phyloP scores from a whole-genome alignment of 225 moss, liverwort and hornwort species.

The Climacium dendroides region DNA sequence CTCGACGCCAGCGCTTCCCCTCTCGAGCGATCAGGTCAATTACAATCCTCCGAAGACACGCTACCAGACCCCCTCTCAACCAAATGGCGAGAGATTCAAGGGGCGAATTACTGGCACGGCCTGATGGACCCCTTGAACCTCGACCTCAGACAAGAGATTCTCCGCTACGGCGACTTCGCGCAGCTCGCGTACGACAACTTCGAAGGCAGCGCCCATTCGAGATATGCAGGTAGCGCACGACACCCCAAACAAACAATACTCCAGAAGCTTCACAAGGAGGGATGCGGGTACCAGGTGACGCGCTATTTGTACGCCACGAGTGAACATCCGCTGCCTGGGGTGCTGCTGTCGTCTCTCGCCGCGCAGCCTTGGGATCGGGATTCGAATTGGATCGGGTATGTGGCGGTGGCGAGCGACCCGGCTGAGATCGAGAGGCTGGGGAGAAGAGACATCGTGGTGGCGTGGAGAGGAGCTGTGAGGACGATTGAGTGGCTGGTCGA shows the following conservation, averaged over 20 bases:
- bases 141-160: conserved; percentile 32
- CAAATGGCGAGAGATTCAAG: conserved; percentile 52
- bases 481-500: conserved; percentile 37
- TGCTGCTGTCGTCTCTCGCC: conserved; percentile 5
- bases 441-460: conserved; percentile 45
- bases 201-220: conserved; percentile 16
- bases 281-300: conserved; percentile 35
- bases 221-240: conserved; percentile 49
- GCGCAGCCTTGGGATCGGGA: conserved; percentile 28
- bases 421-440: conserved; percentile 46
- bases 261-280: neutral
- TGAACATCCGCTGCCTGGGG: conserved; percentile 5
- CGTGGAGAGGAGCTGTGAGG: conserved; percentile 44
- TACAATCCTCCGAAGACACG: neutral
- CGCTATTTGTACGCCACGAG: conserved; percentile 44
- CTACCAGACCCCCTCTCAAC: neutral
- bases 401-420: conserved; percentile 32
- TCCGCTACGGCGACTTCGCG: conserved; percentile 56
- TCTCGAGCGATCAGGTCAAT: neutral
- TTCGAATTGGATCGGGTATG: conserved; percentile 60
- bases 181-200: conserved; percentile 54
- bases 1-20: neutral
- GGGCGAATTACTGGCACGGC: conserved; percentile 27
- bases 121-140: conserved; percentile 41
- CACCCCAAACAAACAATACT: conserved; percentile 11